Evolutionary conservation across 257 asterid genomes (phyloP).

Genomic region (Solanum paucissectum): DNA sequence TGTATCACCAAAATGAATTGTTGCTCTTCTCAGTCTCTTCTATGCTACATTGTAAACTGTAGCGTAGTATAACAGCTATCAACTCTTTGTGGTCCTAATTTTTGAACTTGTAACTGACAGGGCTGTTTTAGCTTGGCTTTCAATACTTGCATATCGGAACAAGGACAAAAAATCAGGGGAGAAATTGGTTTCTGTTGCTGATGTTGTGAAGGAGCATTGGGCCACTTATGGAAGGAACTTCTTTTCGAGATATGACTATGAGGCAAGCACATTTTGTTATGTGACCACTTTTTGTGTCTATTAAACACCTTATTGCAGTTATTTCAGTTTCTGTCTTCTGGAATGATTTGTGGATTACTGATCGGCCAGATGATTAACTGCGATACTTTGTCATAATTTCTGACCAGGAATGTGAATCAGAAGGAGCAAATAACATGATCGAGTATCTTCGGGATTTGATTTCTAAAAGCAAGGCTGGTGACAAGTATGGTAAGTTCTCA

Average conservation of each 20-base stretch:
- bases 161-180: constrained; percentile 80
- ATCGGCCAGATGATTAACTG: neutral
- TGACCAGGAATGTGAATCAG: constrained; percentile 79
- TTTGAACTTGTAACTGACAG: constrained; percentile 24
- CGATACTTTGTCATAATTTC: constrained; percentile 3
- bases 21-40: neutral
- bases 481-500: constrained; percentile 46
- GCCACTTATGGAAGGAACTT: constrained; percentile 91
- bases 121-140: constrained; percentile 98
- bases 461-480: constrained; percentile 69
- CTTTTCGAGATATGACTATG: constrained; percentile 94
- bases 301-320: neutral
- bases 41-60: neutral
- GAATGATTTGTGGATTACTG: neutral
- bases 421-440: constrained; percentile 75
- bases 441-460: constrained; percentile 58
- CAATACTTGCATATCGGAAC: constrained; percentile 76
- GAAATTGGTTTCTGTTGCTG: constrained; percentile 70
- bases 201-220: constrained; percentile 83
- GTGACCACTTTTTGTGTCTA: constrained; percentile 1
- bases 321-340: neutral
- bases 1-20: neutral
- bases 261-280: constrained; percentile 38
- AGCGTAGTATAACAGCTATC: neutral
- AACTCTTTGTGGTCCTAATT: neutral